A percentile compares a stretch with the other conserved stretches of the same genome.
phyloP scores from a whole-genome alignment of 78 protist species.

The Dictyostelium brefeldianum region DNA sequence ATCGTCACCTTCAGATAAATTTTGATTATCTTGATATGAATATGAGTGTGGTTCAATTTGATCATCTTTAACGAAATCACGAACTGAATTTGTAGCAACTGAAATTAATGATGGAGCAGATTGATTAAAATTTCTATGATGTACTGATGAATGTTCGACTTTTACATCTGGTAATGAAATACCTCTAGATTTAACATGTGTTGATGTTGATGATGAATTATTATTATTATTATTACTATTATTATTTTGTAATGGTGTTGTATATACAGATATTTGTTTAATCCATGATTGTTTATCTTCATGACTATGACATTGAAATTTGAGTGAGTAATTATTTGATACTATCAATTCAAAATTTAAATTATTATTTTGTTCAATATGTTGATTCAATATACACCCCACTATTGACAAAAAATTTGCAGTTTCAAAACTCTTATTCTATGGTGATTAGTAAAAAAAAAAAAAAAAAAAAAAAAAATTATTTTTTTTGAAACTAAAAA shows the following conservation, averaged over 20 bases:
- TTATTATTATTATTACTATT: background rate
- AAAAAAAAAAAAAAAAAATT: background rate
- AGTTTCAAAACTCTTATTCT: conserved; percentile 43
- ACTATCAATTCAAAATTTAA: conserved; percentile 13
- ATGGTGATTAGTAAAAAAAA: background rate
- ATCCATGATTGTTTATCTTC: conserved; percentile 32
- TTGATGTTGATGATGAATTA: background rate
- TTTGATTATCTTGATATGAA: conserved; percentile 3
- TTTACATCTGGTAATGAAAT: conserved; percentile 32
- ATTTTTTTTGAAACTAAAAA: background rate
- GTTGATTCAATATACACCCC: conserved; percentile 24
- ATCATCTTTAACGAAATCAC: conserved; percentile 1
- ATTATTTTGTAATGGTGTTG: background rate
- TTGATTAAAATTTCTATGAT: conserved; percentile 72
- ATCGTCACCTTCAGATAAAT: background rate
- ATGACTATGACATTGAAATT: conserved; percentile 5
- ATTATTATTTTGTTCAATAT: background rate
- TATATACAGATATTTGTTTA: background rate
- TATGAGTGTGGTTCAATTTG: conserved; percentile 5
- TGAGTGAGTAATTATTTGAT: background rate
- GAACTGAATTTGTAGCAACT: background rate
- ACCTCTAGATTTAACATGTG: conserved; percentile 14
- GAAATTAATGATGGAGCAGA: conserved; percentile 56
- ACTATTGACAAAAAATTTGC: conserved; percentile 21
- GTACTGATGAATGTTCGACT: background rate